Base-by-base conservation (phyloP, 371 early-diverging fungal genomes). In the Encephalitozoon cuniculi region DNA sequence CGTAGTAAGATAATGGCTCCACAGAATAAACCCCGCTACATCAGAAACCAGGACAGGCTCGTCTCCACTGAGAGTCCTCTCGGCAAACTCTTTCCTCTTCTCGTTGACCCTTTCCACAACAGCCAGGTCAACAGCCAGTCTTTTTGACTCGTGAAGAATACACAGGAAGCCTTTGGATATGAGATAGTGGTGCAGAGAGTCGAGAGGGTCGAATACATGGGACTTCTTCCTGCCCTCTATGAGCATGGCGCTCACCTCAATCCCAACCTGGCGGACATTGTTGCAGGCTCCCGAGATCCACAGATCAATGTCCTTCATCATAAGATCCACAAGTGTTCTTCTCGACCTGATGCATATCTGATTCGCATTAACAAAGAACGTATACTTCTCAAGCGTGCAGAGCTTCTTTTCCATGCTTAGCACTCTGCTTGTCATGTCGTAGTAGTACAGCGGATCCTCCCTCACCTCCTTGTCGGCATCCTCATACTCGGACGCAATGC, bases 1-100 rank as follows among this genome's bases (percentile, higher is more conserved):
- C 12, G 23, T 2, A 2, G 44, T 18, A 23, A 71, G 28, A 37
- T 55, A 71, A 59, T 59, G 59, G 46, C 71, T 71, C 54, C 59
- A 55, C 34, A 71, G 40, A n/a, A 71, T 54, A 59, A 59, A 59
- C 9, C 59, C 59, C n/a, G 54, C 71, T 41, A 63, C 18, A 71
- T 55, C 59, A 4, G 26, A 40, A 15, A 32, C n/a, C 32, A 39
- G 6, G 26, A 37, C 25, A 15, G 59, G 12, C 23, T 46, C 28
- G 32, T 59, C 44, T 32, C 28, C 23, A 12, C 28, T n/a, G 3
- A 25, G 8, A 59, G 25, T 21, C 11, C 18, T 37, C n/a, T 30
- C 15, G 6, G 23, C 40, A n/a, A 39, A 18, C 41, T 18, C 25
- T 59, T 54, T 71, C 30, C 71, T 54, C 32, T 54, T 43, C 46